Evolutionary conservation across 1,284 basidiomycete species (phyloP), one percentile per base, ranked within the genome.

Genomic region (Tilletia walkeri): DNA sequence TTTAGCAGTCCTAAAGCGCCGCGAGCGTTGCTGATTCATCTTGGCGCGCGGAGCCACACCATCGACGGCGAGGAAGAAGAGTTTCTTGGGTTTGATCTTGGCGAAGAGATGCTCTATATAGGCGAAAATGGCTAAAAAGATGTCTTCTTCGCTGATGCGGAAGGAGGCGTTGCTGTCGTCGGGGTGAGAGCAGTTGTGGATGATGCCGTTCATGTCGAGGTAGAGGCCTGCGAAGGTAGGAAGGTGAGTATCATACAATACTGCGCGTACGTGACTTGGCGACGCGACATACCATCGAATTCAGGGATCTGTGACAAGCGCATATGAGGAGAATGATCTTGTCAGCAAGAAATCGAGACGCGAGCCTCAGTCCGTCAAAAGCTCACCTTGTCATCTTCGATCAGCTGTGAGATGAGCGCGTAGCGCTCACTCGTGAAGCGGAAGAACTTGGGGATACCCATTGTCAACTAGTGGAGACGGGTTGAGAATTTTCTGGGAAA

Each of bases 31-130:
- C 84, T 99, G 95, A 84, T 99, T 99, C 96, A 99, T 98, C 88
- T 99, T 99, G 65, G 96, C 96, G 70, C 96, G 88, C 2, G 96
- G 96, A 0, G 96, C 96, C 16, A 98, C 95, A 72, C 96, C 96
- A 84, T 99, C 96, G 65, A 99, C 90, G 38, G 96, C 96, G 90
- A 99, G 95, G 85, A 95, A 97, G 76, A 86, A 85, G 61, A 84
- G 77, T 84, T 98, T 97, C 87, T 93, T 91, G 1, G 96, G 96
- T 84, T 95, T 97, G 78, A 99, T 97, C 86, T 95, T 97, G 66
- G 91, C 89, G 84, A 99, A 99, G 20, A 99, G 87, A 82, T 94
- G 92, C 85, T 99, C 95, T 75, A 99, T 94, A 85, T 99, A 99
- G 20, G 92, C 88, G 82, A 98, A 99, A 80, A 98, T 95, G 30